Evolutionary conservation across 2,329 filamentous ascomycete species (phyloP).

Genomic region (Emergomyces orientalis): DNA sequence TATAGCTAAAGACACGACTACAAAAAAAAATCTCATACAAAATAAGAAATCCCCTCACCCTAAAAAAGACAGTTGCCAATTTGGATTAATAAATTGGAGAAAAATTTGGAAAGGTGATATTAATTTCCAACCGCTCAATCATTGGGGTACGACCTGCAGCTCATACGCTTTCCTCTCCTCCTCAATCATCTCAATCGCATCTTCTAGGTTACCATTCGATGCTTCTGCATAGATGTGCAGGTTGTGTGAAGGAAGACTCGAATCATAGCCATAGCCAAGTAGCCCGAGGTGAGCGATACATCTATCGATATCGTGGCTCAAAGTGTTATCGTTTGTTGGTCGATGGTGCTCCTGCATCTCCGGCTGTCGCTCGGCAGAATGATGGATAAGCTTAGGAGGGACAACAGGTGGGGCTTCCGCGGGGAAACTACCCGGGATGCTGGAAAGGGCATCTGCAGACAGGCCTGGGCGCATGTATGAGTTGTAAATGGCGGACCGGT

Average conservation of each 20-base stretch:
- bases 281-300: conserved; percentile 33
- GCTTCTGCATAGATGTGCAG: conserved; percentile 39
- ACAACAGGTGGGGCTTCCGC: conserved; percentile 12
- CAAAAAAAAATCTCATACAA: background rate
- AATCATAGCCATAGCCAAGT: conserved; percentile 34
- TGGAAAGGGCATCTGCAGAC: conserved; percentile 2
- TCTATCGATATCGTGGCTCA: conserved; percentile 20
- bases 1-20: background rate
- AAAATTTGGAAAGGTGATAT: background rate
- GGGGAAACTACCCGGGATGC: conserved; percentile 23
- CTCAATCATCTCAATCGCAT: conserved; percentile 44
- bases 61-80: background rate
- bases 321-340: background rate
- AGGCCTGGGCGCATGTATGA: conserved; percentile 5
- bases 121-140: background rate
- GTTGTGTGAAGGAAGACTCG: conserved; percentile 30
- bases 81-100: background rate
- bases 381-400: conserved; percentile 1
- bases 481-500: background rate
- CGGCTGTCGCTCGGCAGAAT: background rate
- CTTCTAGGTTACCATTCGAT: conserved; percentile 33
- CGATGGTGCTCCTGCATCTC: conserved; percentile 2
- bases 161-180: conserved; percentile 39
- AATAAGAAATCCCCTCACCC: background rate
- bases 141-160: conserved; percentile 15